Evolutionary conservation across 2,329 filamentous ascomycete species (phyloP).

Genomic region (Scedosporium minutisporum): DNA sequence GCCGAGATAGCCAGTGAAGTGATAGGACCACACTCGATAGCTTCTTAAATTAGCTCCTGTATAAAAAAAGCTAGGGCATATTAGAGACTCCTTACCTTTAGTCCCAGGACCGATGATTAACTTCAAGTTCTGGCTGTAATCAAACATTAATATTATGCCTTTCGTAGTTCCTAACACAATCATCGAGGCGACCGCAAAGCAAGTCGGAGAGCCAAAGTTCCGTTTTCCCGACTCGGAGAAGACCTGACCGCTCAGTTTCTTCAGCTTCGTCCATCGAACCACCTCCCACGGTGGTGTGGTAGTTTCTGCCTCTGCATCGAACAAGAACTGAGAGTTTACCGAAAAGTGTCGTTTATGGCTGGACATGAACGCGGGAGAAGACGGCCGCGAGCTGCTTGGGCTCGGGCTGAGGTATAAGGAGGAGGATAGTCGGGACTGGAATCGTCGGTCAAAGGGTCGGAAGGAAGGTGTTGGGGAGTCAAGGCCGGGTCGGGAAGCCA

Average conservation of each 20-base stretch:
- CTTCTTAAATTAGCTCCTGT: conserved; percentile 36
- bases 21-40: conserved; percentile 80
- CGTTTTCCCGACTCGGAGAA: conserved; percentile 89
- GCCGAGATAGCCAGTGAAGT: conserved; percentile 85
- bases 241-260: conserved; percentile 77
- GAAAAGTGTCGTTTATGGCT: conserved; percentile 75
- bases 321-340: conserved; percentile 57
- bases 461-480: conserved; percentile 71
- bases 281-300: conserved; percentile 89
- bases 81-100: conserved; percentile 53
- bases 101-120: conserved; percentile 89
- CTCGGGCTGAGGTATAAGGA: conserved; percentile 33
- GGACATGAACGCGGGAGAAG: conserved; percentile 70
- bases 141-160: conserved; percentile 89
- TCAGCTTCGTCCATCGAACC: conserved; percentile 87
- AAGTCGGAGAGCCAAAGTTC: conserved; percentile 87
- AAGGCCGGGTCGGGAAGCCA: conserved; percentile 56
- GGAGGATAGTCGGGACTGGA: conserved; percentile 73
- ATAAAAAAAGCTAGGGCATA: neutral
- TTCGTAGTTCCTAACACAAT: conserved; percentile 91
- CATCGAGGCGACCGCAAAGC: conserved; percentile 74
- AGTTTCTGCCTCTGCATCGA: conserved; percentile 58
- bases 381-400: conserved; percentile 49
- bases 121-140: conserved; percentile 93
- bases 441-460: conserved; percentile 87